phyloP scores from a whole-genome alignment of 495 filamentous ascomycete species.

The Hypoxylon lenormandii region DNA sequence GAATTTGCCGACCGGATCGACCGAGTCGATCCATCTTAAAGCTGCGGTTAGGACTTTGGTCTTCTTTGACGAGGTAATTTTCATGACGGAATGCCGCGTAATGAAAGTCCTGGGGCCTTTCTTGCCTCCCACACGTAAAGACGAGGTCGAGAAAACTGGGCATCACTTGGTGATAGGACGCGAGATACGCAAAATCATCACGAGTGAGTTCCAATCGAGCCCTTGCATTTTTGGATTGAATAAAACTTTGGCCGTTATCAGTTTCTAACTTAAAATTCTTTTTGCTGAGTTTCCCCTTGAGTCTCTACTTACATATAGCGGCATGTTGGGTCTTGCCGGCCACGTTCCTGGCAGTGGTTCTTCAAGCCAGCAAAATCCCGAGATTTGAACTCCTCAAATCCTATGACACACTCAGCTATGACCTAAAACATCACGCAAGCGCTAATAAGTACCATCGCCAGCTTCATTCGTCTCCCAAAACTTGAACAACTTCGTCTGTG shows the following conservation, averaged over 20 bases:
- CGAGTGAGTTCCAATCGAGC: constrained; percentile 45
- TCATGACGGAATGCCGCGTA: constrained; percentile 22
- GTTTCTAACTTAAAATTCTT: neutral
- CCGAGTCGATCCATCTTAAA: constrained; percentile 51
- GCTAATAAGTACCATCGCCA: neutral
- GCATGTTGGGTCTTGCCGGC: constrained; percentile 1
- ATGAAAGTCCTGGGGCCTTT: constrained; percentile 49
- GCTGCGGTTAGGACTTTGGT: neutral
- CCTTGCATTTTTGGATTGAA: constrained; percentile 50
- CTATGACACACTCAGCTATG: neutral
- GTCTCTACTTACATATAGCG: constrained; percentile 6
- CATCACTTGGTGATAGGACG: constrained; percentile 59
- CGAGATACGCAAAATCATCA: constrained; percentile 49
- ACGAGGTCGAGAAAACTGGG: constrained; percentile 59
- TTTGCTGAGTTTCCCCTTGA: neutral
- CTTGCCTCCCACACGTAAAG: constrained; percentile 57
- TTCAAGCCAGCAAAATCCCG: neutral
- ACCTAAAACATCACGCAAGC: neutral
- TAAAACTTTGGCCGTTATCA: constrained; percentile 42
- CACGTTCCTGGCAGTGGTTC: neutral
- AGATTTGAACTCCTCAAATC: neutral
- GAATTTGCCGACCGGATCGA: constrained; percentile 55
- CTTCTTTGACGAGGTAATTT: constrained; percentile 21
- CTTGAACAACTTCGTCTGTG: neutral
- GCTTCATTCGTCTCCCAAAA: constrained; percentile 3